These are phyloP conservation scores for Coemansia sp. DNA, from an alignment of 192 early-diverging fungal species.

Conservation along the genomic window DNA sequence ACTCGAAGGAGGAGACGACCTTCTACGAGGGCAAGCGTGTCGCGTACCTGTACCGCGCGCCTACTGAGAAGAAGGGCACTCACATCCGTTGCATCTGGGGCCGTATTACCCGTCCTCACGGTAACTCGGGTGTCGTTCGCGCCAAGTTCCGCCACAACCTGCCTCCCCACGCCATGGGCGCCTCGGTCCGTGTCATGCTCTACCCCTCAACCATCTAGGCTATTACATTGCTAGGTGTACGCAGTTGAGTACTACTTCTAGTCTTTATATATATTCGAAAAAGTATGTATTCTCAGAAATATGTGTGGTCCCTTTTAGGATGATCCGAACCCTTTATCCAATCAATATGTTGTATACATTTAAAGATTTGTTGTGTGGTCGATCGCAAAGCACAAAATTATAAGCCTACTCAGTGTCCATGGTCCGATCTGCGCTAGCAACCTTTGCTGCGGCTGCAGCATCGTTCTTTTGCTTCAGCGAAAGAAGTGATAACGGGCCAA, in stretches of 20 bases:
- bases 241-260: slow-evolving; percentile 13
- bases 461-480: slow-evolving; percentile 38
- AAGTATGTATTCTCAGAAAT: slow-evolving; percentile 12
- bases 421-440: neutral
- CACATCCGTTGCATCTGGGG: slow-evolving; percentile 99
- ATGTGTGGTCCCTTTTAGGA: neutral
- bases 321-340: no score
- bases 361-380: neutral
- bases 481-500: slow-evolving; percentile 40
- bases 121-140: slow-evolving; percentile 94
- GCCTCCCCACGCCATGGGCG: slow-evolving; percentile 92
- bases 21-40: slow-evolving; percentile 99
- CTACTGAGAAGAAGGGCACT: slow-evolving; percentile 86
- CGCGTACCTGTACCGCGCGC: slow-evolving; percentile 96
- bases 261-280: slow-evolving; percentile 11
- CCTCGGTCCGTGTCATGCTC: slow-evolving; percentile 91
- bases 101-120: slow-evolving; percentile 92
- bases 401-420: slow-evolving; percentile 14
- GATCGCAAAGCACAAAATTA: neutral
- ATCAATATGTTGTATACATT: neutral
- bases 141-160: slow-evolving; percentile 98
- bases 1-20: slow-evolving; percentile 84
- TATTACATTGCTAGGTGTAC: neutral
- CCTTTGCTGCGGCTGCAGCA: slow-evolving; percentile 11
- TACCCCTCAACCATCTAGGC: slow-evolving; percentile 87